Percentiles rank a stretch among this genome's conserved stretches.
phyloP scores from a whole-genome alignment of 257 asterid species.

The Penstemon barbatus region DNA sequence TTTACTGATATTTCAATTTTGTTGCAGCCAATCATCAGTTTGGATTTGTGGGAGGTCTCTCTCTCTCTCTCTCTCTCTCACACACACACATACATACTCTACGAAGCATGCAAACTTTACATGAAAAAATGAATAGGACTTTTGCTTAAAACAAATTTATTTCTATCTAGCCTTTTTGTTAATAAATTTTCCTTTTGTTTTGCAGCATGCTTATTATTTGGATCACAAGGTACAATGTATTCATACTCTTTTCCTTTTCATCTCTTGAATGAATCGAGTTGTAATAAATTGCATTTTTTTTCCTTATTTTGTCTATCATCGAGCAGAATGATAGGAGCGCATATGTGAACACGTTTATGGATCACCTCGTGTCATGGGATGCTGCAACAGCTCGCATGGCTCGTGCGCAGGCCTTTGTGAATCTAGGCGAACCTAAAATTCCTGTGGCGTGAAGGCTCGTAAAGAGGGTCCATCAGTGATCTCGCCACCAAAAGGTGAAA shows the following conservation, averaged over 20 bases:
- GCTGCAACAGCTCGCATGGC: slow-evolving; percentile 87
- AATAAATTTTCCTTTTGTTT: slow-evolving; percentile 17
- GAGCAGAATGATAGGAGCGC: slow-evolving; percentile 54
- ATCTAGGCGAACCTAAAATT: slow-evolving; percentile 89
- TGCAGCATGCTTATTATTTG: slow-evolving; percentile 75
- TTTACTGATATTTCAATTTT: slow-evolving; percentile 24
- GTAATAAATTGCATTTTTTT: not conserved
- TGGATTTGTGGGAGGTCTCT: slow-evolving; percentile 71
- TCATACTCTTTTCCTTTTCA: slow-evolving; percentile 6
- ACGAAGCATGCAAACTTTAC: not conserved
- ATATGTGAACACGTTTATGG: slow-evolving; percentile 49
- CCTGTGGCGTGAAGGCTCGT: slow-evolving; percentile 66
- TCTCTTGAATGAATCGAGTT: not conserved
- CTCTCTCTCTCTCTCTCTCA: slow-evolving; percentile 19
- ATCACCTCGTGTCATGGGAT: slow-evolving; percentile 78
- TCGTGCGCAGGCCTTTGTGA: slow-evolving; percentile 93
- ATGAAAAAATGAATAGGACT: not conserved
- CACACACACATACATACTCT: slow-evolving; percentile 8
- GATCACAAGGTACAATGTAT: slow-evolving; percentile 50
- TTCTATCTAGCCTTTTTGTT: not conserved
- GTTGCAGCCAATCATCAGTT: slow-evolving; percentile 60
- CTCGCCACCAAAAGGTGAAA: not conserved
- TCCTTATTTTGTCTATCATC: not conserved
- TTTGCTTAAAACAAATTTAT: not conserved
- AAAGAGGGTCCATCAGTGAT: too few species aligned